A percentile compares a stretch with the other conserved stretches of the same genome.
phyloP scores from a whole-genome alignment of 2,329 filamentous ascomycete species.

The Sclerotinia minor region DNA sequence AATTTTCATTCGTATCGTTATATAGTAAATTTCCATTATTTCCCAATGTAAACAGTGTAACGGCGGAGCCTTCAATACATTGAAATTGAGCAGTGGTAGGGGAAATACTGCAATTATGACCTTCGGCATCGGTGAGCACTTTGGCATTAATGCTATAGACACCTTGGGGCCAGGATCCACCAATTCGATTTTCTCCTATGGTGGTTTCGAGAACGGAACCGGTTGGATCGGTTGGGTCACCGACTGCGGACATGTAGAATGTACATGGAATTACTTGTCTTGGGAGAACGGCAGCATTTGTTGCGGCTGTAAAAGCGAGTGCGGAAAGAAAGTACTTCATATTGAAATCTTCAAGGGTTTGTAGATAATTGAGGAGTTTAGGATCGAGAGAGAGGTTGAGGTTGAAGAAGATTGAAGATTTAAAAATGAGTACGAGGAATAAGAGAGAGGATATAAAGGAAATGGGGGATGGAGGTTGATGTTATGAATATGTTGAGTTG shows the following conservation, averaged over 20 bases:
- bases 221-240: slow-evolving; percentile 30
- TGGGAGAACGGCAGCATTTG: slow-evolving; percentile 30
- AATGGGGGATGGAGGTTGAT: background rate
- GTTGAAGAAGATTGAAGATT: slow-evolving; percentile 1
- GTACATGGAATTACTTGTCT: slow-evolving; percentile 34
- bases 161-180: slow-evolving; percentile 32
- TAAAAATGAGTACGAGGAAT: slow-evolving; percentile 8
- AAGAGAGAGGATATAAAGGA: background rate
- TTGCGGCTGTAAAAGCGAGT: slow-evolving; percentile 24
- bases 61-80: slow-evolving; percentile 26
- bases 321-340: slow-evolving; percentile 25
- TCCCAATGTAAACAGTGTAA: slow-evolving; percentile 23
- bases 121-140: slow-evolving; percentile 30
- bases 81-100: slow-evolving; percentile 34
- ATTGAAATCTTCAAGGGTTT: slow-evolving; percentile 10
- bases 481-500: background rate
- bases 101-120: slow-evolving; percentile 36
- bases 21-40: slow-evolving; percentile 32
- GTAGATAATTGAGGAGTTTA: background rate
- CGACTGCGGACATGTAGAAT: slow-evolving; percentile 35
- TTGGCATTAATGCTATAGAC: slow-evolving; percentile 33
- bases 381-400: background rate
- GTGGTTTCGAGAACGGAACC: slow-evolving; percentile 31
- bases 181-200: slow-evolving; percentile 37
- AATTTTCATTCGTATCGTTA: slow-evolving; percentile 29